Percentiles rank a stretch among this genome's conserved stretches.
Conservation (phyloP, 2,329 filamentous ascomycete species). For the Colletotrichum sp. region DNA sequence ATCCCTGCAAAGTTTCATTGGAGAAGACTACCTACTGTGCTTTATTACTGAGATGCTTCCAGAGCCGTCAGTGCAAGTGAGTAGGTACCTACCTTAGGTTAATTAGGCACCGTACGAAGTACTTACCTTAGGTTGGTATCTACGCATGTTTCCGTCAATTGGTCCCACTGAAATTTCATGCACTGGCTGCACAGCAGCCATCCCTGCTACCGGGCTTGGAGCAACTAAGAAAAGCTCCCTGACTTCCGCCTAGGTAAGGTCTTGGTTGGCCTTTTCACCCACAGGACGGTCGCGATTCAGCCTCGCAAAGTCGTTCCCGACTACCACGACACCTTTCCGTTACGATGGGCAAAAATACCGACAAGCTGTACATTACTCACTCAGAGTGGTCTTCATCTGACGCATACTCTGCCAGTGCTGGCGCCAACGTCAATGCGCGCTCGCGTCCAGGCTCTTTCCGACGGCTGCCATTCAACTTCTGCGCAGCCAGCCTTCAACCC, state of each 20-base stretch:
- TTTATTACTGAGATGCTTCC: background rate
- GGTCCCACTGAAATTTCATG: background rate
- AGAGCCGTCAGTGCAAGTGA: background rate
- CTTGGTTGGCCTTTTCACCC: background rate
- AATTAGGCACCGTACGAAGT: background rate
- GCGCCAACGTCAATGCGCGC: conserved; percentile 65
- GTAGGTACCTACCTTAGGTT: background rate
- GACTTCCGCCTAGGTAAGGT: background rate
- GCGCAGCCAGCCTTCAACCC: conserved; percentile 92
- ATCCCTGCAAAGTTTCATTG: background rate
- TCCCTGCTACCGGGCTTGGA: background rate
- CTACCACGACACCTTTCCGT: background rate
- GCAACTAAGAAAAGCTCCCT: background rate
- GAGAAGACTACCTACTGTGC: background rate
- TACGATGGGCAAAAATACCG: conserved; percentile 53
- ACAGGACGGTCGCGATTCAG: background rate
- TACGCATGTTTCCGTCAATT: background rate
- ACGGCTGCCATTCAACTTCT: conserved; percentile 96
- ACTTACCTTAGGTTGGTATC: background rate
- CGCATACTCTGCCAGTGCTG: conserved; percentile 82
- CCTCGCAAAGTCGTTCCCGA: background rate
- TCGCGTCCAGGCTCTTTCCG: conserved; percentile 72
- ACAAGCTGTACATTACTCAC: conserved; percentile 79
- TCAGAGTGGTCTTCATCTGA: conserved; percentile 96
- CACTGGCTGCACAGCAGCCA: background rate